Base-by-base conservation (phyloP, 2,329 filamentous ascomycete genomes). In the Alternaria viburni region DNA sequence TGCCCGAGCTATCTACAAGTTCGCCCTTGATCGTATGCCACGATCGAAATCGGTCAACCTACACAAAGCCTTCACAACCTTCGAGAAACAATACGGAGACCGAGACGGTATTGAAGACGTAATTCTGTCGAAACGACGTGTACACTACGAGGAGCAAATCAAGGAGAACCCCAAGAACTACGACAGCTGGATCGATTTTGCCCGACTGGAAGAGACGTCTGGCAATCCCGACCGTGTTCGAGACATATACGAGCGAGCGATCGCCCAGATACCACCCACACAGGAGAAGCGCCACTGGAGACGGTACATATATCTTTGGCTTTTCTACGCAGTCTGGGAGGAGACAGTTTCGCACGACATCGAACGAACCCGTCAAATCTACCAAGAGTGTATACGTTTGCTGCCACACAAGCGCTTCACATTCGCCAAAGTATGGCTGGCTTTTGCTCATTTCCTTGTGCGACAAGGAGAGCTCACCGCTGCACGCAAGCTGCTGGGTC, bases 231-330 rank as follows among this genome's bases (percentile, higher is more conserved):
- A 97, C 67, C 89, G 92, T 45, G 90, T 97, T 2, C 89, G 96
- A 32, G 96, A 99, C 69, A 89, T 97, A 13, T 99, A 98, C 81
- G 96, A 99, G 81, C 88, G 93, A 72, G 96, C 96, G 2, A 97
- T 99, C 71, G 93, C 96, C 6, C 95, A 99, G 76, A 89, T 98
- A 13, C 96, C 96, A 3, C 95, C 96, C 0, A 96, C 93, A 19
- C 92, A 96, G 72, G 96, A 98, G 79, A 99, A 99, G 84, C 89
- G 96, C 50, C 94, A 98, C 79, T 99, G 96, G 96, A 88, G 96
- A 69, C 87, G 96, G 36, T 99, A 99, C 80, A 96, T 99, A 64
- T 99, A 98, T 77, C 87, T 99, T 1, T 99, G 95, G 93, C 88
- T 98, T 46, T 97, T 98, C 82, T 99, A 98, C 80, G 96, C 96